Base-by-base conservation (phyloP, 163 green algal genomes). In the Scenedesmus sp. region DNA sequence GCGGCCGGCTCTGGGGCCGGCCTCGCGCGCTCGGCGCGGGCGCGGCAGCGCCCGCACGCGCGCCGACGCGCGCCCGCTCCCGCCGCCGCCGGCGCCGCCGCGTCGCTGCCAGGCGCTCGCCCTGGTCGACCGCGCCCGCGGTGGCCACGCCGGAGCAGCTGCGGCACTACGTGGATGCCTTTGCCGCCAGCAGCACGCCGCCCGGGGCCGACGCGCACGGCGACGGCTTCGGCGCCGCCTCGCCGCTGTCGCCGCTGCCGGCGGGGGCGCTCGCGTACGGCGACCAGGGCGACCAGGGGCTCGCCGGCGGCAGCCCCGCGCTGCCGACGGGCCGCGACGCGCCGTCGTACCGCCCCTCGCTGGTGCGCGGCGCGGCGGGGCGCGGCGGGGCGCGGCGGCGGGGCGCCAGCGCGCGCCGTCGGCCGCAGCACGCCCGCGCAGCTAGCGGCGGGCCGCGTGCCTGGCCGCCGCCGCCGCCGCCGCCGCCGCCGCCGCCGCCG, bases 81-180 rank as follows among this genome's bases (percentile, higher is more conserved):
- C n/a, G n/a, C 39, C 39, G 7, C 10, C 39, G 7, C 39, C 39
- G 39, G 56, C 28, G 24, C 34, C 28, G 22, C 20, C 13, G 28
- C 34, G 56, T 17, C 53, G 22, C 3, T 22, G 39, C 36, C 48
- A 81, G 75, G 64, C 44, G 44, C 4, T 77, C 64, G n/a, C 75
- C 64, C 26, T 77, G 65, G 64, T 71, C 64, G 28, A 44, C n/a
- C 20, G 45, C 64, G 18, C 22, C 39, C 28, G 64, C 65, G 29
- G 65, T 83, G 14, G 75, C 75, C 26, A 83, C 75, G 14, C 64
- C 64, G 11, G 24, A 83, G 54, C 53, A 83, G 33, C 64, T 83
- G 54, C 45, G 58, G 39, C 53, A 34, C 7, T 83, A 72, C 47
- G 34, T 65, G 2, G 36, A 77, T 31, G 26, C 48, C 15, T 81